A percentile compares a stretch with the other conserved stretches of the same genome.
Conservation (phyloP, 192 early-diverging fungal genomes). For the Linderina pennispora region DNA sequence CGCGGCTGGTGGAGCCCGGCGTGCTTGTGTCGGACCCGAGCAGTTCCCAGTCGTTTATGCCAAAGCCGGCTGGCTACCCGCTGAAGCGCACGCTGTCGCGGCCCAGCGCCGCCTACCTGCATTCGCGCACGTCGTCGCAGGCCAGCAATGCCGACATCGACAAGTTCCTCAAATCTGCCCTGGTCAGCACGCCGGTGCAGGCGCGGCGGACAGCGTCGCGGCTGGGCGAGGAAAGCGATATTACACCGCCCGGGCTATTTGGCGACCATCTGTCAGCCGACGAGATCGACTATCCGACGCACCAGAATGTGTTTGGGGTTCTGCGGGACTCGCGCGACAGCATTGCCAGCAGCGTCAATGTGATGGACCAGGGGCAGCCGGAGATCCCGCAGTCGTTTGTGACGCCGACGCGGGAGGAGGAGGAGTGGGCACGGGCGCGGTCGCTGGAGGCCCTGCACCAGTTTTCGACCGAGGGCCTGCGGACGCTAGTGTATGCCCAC, state of each 20-base stretch:
- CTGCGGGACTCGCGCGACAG: slow-evolving; percentile 30
- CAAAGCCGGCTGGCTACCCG: neutral
- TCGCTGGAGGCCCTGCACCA: slow-evolving; percentile 61
- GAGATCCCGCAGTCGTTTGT: slow-evolving; percentile 26
- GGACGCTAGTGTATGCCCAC: slow-evolving; percentile 77
- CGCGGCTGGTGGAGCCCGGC: slow-evolving; percentile 42
- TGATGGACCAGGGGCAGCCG: slow-evolving; percentile 23
- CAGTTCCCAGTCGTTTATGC: slow-evolving; percentile 21
- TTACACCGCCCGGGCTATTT: neutral
- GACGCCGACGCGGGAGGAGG: slow-evolving; percentile 41
- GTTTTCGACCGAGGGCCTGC: slow-evolving; percentile 71
- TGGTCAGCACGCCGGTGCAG: neutral
- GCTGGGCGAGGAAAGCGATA: neutral
- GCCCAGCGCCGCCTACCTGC: slow-evolving; percentile 36
- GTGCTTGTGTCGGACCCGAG: slow-evolving; percentile 10
- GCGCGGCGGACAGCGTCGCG: slow-evolving; percentile 2
- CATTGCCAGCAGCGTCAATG: slow-evolving; percentile 39
- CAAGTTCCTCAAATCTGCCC: neutral
- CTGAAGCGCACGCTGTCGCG: slow-evolving; percentile 30
- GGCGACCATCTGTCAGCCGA: neutral
- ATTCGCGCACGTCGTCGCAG: slow-evolving; percentile 39
- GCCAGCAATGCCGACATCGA: slow-evolving; percentile 17
- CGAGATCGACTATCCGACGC: slow-evolving; percentile 8
- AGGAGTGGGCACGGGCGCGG: slow-evolving; percentile 58
- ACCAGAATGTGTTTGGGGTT: slow-evolving; percentile 34